Percentiles rank a stretch among this genome's conserved stretches.
Evolutionary conservation across 148 eudicot species (phyloP).

Genomic region (Vaccinium corymbosum): DNA sequence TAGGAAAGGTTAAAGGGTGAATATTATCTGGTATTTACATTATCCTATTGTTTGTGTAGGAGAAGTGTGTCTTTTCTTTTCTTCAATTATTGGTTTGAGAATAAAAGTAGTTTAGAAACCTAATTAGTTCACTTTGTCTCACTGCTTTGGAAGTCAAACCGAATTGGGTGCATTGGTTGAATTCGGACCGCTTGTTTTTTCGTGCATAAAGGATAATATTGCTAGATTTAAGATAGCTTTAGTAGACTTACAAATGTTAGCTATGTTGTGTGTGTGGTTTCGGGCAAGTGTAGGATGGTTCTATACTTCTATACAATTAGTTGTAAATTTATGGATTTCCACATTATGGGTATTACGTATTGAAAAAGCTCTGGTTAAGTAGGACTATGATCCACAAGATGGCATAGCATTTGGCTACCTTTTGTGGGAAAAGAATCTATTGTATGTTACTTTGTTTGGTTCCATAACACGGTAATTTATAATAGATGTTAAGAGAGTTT

Average conservation of each 20-base stretch:
- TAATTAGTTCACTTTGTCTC: not conserved
- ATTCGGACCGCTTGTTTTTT: not conserved
- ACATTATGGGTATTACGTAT: no score
- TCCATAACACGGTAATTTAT: no score
- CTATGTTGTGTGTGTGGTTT: no score
- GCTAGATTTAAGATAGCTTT: not conserved
- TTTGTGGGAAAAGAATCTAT: not conserved
- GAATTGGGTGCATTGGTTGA: not conserved
- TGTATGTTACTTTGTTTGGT: conserved; percentile 9
- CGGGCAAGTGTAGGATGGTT: no score
- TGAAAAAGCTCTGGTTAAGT: not conserved
- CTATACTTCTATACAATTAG: no score
- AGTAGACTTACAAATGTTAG: no score
- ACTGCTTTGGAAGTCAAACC: not conserved
- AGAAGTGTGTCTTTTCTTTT: no score
- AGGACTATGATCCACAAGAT: not conserved
- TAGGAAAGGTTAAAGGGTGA: not conserved
- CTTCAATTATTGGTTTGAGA: no score
- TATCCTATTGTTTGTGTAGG: not conserved
- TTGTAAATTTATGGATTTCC: no score
- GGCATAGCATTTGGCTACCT: not conserved
- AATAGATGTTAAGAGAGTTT: no score
- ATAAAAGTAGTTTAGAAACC: not conserved
- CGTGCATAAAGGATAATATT: not conserved
- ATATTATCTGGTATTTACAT: not conserved